Evolutionary conservation across 1,139 yeast species (phyloP).

Genomic region (Spathaspora sp.): DNA sequence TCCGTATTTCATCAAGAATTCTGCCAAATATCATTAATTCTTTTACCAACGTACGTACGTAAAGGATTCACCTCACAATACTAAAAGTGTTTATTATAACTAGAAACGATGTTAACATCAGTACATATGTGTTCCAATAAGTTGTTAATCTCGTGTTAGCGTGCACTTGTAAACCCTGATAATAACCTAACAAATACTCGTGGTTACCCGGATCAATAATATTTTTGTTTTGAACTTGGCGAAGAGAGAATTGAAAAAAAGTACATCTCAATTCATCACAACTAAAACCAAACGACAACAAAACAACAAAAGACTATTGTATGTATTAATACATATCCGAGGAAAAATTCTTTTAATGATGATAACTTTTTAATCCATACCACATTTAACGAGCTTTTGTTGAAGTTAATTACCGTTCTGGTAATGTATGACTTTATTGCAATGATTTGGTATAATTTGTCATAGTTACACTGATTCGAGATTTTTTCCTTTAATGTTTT

Average conservation of each 20-base stretch:
- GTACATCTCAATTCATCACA: too few species aligned
- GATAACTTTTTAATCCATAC: slow-evolving; percentile 32
- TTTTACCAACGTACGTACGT: too few species aligned
- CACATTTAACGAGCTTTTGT: slow-evolving; percentile 33
- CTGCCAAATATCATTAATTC: too few species aligned
- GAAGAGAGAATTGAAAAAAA: neutral
- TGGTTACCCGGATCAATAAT: neutral
- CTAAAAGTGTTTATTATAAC: too few species aligned
- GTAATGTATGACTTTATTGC: slow-evolving; percentile 39
- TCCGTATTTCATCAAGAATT: too few species aligned
- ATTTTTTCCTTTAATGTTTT: slow-evolving; percentile 1
- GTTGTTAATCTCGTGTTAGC: too few species aligned
- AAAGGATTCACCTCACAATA: too few species aligned
- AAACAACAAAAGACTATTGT: neutral
- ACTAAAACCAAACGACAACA: neutral
- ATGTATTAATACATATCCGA: neutral
- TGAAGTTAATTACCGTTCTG: slow-evolving; percentile 44
- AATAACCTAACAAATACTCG: too few species aligned
- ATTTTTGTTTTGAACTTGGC: neutral
- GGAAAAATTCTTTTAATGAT: slow-evolving; percentile 15
- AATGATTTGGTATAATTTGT: slow-evolving; percentile 49
- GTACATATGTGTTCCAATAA: too few species aligned
- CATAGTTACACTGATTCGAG: slow-evolving; percentile 54
- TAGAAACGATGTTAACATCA: too few species aligned
- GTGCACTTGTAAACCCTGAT: neutral